Percentiles rank a stretch among this genome's conserved stretches.
These are phyloP conservation scores for Curvularia verruculosa DNA, from an alignment of 2,329 filamentous ascomycete species.

Conservation along the genomic window DNA sequence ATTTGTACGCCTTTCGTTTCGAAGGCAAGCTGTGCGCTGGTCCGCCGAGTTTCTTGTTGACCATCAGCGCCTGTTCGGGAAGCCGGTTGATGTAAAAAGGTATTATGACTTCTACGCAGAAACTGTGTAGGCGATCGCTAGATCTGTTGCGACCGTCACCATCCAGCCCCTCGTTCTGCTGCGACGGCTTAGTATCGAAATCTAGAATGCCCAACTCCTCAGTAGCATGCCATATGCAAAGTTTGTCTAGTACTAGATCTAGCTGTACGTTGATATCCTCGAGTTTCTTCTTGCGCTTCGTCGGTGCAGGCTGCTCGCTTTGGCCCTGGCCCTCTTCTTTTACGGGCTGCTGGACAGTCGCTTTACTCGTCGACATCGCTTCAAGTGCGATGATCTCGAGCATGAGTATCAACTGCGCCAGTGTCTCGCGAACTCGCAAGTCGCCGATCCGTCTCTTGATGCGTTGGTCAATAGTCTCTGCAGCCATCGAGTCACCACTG, in stretches of 20 bases:
- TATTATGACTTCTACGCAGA: slow-evolving; percentile 79
- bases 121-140: slow-evolving; percentile 72
- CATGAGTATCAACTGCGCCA: slow-evolving; percentile 79
- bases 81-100: slow-evolving; percentile 82
- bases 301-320: slow-evolving; percentile 33
- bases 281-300: slow-evolving; percentile 62
- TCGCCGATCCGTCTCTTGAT: slow-evolving; percentile 68
- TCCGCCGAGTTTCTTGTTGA: slow-evolving; percentile 78
- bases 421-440: slow-evolving; percentile 75
- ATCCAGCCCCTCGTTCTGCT: slow-evolving; percentile 32
- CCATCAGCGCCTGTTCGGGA: slow-evolving; percentile 71
- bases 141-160: slow-evolving; percentile 29
- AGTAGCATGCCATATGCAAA: slow-evolving; percentile 85
- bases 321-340: slow-evolving; percentile 29
- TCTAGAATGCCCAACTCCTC: slow-evolving; percentile 60
- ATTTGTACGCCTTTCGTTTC: slow-evolving; percentile 56
- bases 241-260: slow-evolving; percentile 75
- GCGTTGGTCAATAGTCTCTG: slow-evolving; percentile 54
- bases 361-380: slow-evolving; percentile 48
- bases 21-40: slow-evolving; percentile 66
- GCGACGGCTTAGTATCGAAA: slow-evolving; percentile 38
- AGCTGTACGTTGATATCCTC: slow-evolving; percentile 70
- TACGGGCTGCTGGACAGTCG: slow-evolving; percentile 22
- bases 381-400: slow-evolving; percentile 78
- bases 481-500: slow-evolving; percentile 42